Evolutionary conservation across 805 yeast genomes (phyloP), one percentile per base, ranked within the genome.

Genomic region (Saturnispora sekii): DNA sequence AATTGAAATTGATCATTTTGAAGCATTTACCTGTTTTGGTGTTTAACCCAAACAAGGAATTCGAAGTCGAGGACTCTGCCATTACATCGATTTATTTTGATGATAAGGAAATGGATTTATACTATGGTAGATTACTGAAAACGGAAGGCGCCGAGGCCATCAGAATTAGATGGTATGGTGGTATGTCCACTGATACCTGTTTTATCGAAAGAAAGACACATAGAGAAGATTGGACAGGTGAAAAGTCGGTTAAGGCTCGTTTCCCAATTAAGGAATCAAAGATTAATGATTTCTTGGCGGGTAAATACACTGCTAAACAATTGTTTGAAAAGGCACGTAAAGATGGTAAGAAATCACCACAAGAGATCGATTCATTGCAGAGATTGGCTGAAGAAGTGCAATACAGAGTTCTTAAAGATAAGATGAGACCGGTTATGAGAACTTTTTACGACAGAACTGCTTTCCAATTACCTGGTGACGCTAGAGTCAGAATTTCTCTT

Each of bases 181-280:
- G 96, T 45, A 93, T 93, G 98, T 73, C 75, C 44, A 74, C 89
- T 2, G 96, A 90, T 54, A 85, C 84, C 35, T 85, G 90, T 45
- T 93, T 93, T 52, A 95, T 90, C 40, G 99, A 93, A 67, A 78
- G 98, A 65, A 93, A 93, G 65, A 93, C 99, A 5, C 98, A 93
- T 62, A 77, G 98, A 65, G 98, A 93, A 65, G 99, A 93, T 69
- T 90, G 98, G 98, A 93, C 99, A 3, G 99, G 99, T 55, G 98
- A 93, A 64, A 90, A 90, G 66, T 86, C 96, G n/a, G 98, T 93
- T 52, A 93, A 93, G 67, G 97, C 97, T 5, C 77, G 98, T 63
- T 93, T 93, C 66, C 81, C 90, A 16, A 67, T 93, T 53, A 93
- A 89, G 63, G 98, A 93, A 63, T 86, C 83, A 62, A 76, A 87